phyloP scores from a whole-genome alignment of 179 eudicot genomes.

The Beta lomatogona region DNA sequence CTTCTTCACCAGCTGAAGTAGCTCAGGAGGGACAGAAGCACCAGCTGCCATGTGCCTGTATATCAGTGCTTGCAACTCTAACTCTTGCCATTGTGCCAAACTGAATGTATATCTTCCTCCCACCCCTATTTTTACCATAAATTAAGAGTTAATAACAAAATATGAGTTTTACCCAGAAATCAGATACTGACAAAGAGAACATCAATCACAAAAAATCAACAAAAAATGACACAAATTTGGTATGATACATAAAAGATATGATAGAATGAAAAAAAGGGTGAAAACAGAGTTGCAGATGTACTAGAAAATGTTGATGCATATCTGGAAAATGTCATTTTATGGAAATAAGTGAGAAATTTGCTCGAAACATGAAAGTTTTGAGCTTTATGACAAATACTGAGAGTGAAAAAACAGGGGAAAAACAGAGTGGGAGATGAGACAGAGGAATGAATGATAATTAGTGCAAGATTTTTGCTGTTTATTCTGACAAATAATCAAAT shows the following conservation, averaged over 20 bases:
- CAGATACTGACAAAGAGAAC: neutral
- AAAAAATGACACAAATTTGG: neutral
- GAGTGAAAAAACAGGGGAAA: neutral
- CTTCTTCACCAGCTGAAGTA: conserved; percentile 65
- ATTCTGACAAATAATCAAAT: neutral
- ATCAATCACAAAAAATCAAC: too few relatives aligned
- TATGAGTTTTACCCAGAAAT: conserved; percentile 7
- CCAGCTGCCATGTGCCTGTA: conserved; percentile 77
- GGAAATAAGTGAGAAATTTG: neutral
- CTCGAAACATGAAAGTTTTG: neutral
- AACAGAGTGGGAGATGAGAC: neutral
- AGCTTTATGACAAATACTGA: conserved; percentile 1
- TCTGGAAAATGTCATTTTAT: too few relatives aligned
- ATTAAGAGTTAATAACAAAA: neutral
- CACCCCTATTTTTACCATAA: conserved; percentile 29
- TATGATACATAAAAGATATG: neutral
- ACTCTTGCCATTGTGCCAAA: conserved; percentile 80
- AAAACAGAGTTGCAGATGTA: too few relatives aligned
- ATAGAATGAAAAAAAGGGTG: too few relatives aligned
- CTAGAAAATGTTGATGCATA: too few relatives aligned
- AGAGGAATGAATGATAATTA: neutral
- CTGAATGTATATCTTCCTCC: conserved; percentile 67
- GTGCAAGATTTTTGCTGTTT: neutral
- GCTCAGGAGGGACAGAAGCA: conserved; percentile 70
- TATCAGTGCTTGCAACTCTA: conserved; percentile 82